These are phyloP conservation scores for Gentiana straminea DNA, from an alignment of 257 asterid genomes.

Conservation along the genomic window DNA sequence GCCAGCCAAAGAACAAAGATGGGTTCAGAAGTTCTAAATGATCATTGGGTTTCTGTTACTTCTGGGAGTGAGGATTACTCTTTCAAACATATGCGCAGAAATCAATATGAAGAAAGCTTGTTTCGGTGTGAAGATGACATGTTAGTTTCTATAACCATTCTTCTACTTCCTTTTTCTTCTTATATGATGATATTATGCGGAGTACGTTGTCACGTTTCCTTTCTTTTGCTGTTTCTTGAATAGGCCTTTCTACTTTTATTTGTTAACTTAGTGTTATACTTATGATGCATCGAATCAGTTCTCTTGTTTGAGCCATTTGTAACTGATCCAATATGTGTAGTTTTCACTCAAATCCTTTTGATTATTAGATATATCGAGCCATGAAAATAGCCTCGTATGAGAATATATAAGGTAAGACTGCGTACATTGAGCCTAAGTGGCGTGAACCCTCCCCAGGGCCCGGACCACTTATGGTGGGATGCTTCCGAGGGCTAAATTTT, in stretches of 20 bases:
- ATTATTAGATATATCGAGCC: neutral
- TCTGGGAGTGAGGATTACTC: constrained; percentile 99
- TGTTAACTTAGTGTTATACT: too few relatives aligned
- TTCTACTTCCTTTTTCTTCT: constrained; percentile 8
- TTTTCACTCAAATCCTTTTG: neutral
- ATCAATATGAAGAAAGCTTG: constrained; percentile 96
- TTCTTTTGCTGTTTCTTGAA: neutral
- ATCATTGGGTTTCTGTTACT: constrained; percentile 93
- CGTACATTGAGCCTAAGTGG: neutral
- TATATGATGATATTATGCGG: neutral
- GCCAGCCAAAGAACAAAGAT: constrained; percentile 67
- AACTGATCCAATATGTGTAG: too few relatives aligned
- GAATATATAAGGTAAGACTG: neutral
- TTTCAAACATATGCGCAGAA: constrained; percentile 92
- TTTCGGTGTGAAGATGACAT: constrained; percentile 96
- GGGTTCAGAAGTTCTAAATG: constrained; percentile 74
- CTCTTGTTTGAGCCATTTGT: too few relatives aligned
- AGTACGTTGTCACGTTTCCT: constrained; percentile 3
- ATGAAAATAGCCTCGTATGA: too few relatives aligned
- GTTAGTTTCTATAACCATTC: constrained; percentile 24
- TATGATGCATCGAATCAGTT: too few relatives aligned
- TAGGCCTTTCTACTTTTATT: too few relatives aligned
- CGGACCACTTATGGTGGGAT: too few relatives aligned
- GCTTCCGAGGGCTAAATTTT: too few relatives aligned
- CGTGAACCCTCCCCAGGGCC: too few relatives aligned